Evolutionary conservation across 352 stramenopile species (phyloP), one percentile per base, ranked within the genome.

Genomic region (Globisporangium rhizosaccharum): DNA sequence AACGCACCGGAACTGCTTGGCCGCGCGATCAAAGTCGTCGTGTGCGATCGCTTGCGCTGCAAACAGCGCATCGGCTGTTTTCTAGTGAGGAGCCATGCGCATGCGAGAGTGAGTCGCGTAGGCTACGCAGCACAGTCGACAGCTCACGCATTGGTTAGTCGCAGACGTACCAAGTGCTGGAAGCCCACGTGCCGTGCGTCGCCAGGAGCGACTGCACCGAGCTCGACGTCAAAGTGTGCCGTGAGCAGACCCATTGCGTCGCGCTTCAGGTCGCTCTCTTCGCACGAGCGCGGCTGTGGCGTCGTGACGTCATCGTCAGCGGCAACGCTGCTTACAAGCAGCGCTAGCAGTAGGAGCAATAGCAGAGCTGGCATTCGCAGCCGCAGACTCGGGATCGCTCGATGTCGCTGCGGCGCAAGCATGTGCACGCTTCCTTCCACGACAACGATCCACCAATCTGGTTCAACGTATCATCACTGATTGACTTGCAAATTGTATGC

Each of bases 31-130:
- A 57, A 94, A 94, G 68, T 94, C 76, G 45, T 82, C 68, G 50
- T 94, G 85, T 2, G 85, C 82, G 57, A 90, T 68, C 26, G 85
- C 85, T 71, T 94, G 85, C 5, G 83, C 82, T 7, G 85, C 83
- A 14, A 94, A 59, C 48, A 94, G 66, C 57, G 83, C 83, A 28
- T 94, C 85, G 2, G 72, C 73, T 3, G 79, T 79, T 85, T 92
- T 93, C 69, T 79, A 59, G 36, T 20, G 42, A 7, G 47, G 14
- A 9, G 15, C 26, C 28, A 20, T 26, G 37, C 20, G 18, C 23
- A 30, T 26, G n/a, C 18, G n/a, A 28, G 18, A 49, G 44, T 15
- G 18, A 49, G 44, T n/a, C 7, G 9, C 8, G 20, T 15, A 6
- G 1, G 33, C 18, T 2, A 20, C 9, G 9, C 18, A 23, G 25